These are phyloP conservation scores for Kwoniella pini DNA, from an alignment of 768 basidiomycete genomes.

Conservation along the genomic window DNA sequence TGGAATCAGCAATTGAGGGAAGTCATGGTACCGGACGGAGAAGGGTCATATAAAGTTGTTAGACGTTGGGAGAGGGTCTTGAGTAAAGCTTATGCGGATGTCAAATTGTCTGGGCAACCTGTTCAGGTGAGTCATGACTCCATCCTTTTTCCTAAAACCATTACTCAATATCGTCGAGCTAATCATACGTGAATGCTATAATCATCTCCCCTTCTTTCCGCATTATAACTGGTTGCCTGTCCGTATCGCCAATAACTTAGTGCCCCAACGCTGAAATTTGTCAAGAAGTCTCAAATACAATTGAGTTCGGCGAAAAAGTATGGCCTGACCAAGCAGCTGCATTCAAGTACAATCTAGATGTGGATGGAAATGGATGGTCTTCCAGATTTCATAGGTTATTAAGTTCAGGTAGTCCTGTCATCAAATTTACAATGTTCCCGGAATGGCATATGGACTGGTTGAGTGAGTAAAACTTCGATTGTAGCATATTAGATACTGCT, in stretches of 20 bases:
- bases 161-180: no score
- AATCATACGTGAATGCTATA: no score
- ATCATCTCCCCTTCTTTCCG: no score
- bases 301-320: conserved; percentile 61
- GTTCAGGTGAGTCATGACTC: conserved; percentile 45
- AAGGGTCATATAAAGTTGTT: conserved; percentile 38
- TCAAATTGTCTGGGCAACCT: conserved; percentile 62
- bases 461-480: not conserved
- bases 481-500: not conserved
- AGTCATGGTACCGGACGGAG: conserved; percentile 51
- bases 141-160: not conserved
- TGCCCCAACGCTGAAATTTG: conserved; percentile 60
- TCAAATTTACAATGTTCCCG: conserved; percentile 72
- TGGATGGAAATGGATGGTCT: conserved; percentile 63
- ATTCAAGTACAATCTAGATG: conserved; percentile 61
- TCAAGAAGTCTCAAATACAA: conserved; percentile 57
- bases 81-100: conserved; percentile 65
- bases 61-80: conserved; percentile 47
- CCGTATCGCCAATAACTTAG: not conserved
- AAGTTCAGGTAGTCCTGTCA: conserved; percentile 64
- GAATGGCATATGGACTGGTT: conserved; percentile 62
- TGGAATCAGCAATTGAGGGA: conserved; percentile 49
- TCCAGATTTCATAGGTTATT: conserved; percentile 69
- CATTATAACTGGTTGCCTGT: no score
- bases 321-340: conserved; percentile 60